Evolutionary conservation across 768 basidiomycete genomes (phyloP), one percentile per base, ranked within the genome.

Genomic region (Serendipita indica): DNA sequence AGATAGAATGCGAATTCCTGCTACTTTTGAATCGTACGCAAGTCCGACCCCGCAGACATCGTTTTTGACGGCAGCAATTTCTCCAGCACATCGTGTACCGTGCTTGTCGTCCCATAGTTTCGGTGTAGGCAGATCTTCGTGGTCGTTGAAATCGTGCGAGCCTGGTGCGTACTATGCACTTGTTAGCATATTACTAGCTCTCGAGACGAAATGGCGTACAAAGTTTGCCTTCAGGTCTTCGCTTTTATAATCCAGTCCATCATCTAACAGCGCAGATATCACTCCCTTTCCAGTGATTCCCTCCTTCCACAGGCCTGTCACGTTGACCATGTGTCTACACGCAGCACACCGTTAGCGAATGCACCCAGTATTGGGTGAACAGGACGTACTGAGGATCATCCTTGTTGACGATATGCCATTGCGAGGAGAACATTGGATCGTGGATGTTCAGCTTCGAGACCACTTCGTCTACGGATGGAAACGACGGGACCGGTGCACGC

Each of bases 71-170:
- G 96, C 96, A 20, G 89, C 92, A 52, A 99, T 81, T 70, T 99
- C 94, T 28, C 96, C 96, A 1, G 94, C 94, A 69, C 96, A 99
- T 1, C 96, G 86, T 0, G 96, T 99, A 10, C 96, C 96, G 67
- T 99, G 96, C 64, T 89, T 89, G 64, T 99, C 96, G 63, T 98
- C 93, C 25, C 75, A 78, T 41, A 93, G 81, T 60, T 83, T 79
- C 0, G 96, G 96, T 33, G 84, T 84, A 7, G 96, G 96, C 3
- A 97, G 75, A 13, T 80, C 74, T 27, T 81, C 81, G 66, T 98
- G 91, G 67, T 94, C 91, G 69, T 99, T 99, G 70, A 91, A 99
- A 69, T 99, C 93, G 67, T 91, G 87, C 0, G 93, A 97, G 60
- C 92, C 83, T 22, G 79, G 81, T 10, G 84, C 79, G 66, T 84